phyloP scores from a whole-genome alignment of 345 rosid genomes.

The Eutrema heterophyllum region DNA sequence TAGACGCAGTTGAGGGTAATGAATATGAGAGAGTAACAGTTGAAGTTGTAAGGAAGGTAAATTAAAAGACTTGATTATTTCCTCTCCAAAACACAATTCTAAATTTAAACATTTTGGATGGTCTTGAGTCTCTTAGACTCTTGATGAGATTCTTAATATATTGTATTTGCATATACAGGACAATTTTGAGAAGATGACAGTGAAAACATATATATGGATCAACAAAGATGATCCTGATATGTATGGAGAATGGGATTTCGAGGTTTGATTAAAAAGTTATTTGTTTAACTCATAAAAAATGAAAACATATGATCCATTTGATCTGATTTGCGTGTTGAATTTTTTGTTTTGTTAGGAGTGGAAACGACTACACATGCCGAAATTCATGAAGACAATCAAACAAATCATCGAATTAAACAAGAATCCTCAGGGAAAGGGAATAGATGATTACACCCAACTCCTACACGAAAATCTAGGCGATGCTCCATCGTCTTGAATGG shows the following conservation, averaged over 20 bases:
- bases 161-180: constrained; percentile 39
- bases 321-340: background rate
- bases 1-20: constrained; percentile 67
- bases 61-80: background rate
- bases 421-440: constrained; percentile 53
- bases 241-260: constrained; percentile 84
- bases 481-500: constrained; percentile 12
- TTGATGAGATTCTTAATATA: background rate
- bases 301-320: background rate
- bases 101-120: too few relatives aligned
- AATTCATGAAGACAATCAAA: constrained; percentile 44
- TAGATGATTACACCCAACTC: constrained; percentile 23
- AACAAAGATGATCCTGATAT: constrained; percentile 58
- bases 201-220: constrained; percentile 61
- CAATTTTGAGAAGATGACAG: constrained; percentile 40
- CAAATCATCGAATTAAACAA: constrained; percentile 49
- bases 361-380: constrained; percentile 48
- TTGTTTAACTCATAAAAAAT: background rate
- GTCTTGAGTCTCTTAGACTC: too few relatives aligned
- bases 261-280: constrained; percentile 39
- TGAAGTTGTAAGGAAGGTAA: constrained; percentile 47
- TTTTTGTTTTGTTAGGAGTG: constrained; percentile 46
- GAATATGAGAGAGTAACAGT: constrained; percentile 60
- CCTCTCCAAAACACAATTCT: background rate
- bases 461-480: background rate